These are phyloP conservation scores for Noccaea caerulescens DNA, from an alignment of 345 rosid genomes.

Conservation along the genomic window DNA sequence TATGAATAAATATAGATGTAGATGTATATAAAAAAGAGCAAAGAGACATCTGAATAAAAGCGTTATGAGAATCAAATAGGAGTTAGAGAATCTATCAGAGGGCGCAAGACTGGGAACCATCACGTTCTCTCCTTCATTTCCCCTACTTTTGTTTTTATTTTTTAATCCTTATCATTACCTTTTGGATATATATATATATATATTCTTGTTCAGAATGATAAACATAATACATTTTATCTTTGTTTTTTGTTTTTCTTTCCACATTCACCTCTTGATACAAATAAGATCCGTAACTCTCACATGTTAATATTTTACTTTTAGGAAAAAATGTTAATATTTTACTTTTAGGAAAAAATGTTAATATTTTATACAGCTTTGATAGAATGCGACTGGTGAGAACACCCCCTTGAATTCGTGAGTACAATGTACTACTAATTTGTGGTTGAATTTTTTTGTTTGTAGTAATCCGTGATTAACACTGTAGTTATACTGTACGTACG, in stretches of 20 bases:
- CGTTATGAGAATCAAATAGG: constrained; percentile 23
- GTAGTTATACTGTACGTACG: constrained; percentile 16
- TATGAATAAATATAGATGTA: background rate
- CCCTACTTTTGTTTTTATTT: constrained; percentile 21
- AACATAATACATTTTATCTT: constrained; percentile 9
- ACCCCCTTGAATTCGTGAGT: constrained; percentile 24
- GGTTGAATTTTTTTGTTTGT: background rate
- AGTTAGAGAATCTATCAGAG: constrained; percentile 43
- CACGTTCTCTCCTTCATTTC: constrained; percentile 40
- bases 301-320: too few relatives aligned
- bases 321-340: background rate
- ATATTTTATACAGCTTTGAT: background rate
- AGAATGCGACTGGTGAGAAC: constrained; percentile 14
- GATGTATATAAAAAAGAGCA: constrained; percentile 30
- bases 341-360: too few relatives aligned
- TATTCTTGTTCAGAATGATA: background rate
- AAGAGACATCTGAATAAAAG: constrained; percentile 38
- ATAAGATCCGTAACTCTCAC: background rate
- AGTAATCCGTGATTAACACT: constrained; percentile 23
- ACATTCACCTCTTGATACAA: constrained; percentile 8
- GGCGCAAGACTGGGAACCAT: constrained; percentile 40
- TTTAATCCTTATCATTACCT: constrained; percentile 15
- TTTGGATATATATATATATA: constrained; percentile 8
- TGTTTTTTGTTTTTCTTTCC: background rate
- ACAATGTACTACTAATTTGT: constrained; percentile 3